Evolutionary conservation across 116 monocot genomes (phyloP).

Genomic region (Iris pallida): DNA sequence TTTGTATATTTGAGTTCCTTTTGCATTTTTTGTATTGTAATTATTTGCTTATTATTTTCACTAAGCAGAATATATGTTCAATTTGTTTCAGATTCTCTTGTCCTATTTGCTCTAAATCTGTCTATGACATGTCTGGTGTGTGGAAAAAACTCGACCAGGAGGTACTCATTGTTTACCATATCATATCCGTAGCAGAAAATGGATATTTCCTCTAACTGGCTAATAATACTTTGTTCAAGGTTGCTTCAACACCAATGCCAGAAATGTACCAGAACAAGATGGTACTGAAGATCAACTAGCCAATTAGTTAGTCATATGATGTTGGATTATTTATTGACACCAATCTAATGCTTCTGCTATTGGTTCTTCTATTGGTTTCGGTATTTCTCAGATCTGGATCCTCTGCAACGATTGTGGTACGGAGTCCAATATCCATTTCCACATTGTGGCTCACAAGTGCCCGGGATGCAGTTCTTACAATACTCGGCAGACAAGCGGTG

Average conservation of each 20-base stretch:
- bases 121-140: constrained; percentile 76
- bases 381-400: constrained; percentile 57
- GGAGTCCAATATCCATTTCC: constrained; percentile 61
- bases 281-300: constrained; percentile 27
- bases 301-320: not conserved
- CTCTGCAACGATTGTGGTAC: constrained; percentile 87
- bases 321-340: not conserved
- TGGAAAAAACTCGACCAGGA: constrained; percentile 78
- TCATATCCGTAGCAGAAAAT: not conserved
- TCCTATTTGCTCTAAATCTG: constrained; percentile 78
- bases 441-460: constrained; percentile 77
- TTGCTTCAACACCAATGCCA: constrained; percentile 77
- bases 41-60: not conserved
- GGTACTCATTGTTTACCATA: constrained; percentile 19
- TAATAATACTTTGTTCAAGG: constrained; percentile 28
- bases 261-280: constrained; percentile 63
- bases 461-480: constrained; percentile 75
- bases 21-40: not conserved
- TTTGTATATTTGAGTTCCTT: not conserved
- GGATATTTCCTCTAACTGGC: not conserved
- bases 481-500: constrained; percentile 58
- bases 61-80: no score
- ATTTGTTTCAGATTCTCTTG: constrained; percentile 53
- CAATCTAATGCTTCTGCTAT: not conserved
- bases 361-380: not conserved